These are phyloP conservation scores for Kazachstania sp. DNA, from an alignment of 1,139 yeast species.

Conservation along the genomic window DNA sequence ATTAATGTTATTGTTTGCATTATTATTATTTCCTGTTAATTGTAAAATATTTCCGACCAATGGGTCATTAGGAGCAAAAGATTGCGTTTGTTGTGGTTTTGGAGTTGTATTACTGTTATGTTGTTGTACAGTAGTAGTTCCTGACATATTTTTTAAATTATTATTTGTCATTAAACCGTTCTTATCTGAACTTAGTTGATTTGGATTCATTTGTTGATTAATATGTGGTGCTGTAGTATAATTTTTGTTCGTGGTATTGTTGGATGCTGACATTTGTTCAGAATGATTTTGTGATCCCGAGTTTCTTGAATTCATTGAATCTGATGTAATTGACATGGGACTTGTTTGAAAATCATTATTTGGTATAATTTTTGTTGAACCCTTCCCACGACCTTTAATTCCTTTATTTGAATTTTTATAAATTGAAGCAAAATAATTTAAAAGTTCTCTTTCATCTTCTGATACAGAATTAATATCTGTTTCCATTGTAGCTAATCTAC, in stretches of 20 bases:
- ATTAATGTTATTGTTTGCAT: neutral
- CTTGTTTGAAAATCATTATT: slow-evolving; percentile 5
- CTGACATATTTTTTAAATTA: no score
- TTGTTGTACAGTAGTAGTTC: no score
- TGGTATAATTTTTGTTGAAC: slow-evolving; percentile 26
- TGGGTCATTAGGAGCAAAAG: neutral
- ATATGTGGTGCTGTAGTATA: slow-evolving; percentile 1
- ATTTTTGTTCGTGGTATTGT: neutral
- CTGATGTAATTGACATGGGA: slow-evolving; percentile 3
- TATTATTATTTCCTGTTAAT: neutral
- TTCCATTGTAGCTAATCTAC: slow-evolving; percentile 49
- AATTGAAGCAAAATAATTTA: slow-evolving; percentile 68
- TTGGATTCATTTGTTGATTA: neutral
- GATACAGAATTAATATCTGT: slow-evolving; percentile 41
- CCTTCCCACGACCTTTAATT: slow-evolving; percentile 80
- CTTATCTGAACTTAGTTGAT: neutral
- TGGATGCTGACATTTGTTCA: neutral
- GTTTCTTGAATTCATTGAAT: neutral
- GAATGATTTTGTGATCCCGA: neutral
- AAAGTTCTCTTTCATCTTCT: slow-evolving; percentile 53
- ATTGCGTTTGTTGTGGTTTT: slow-evolving; percentile 3
- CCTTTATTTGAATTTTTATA: slow-evolving; percentile 88
- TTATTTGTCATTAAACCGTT: neutral
- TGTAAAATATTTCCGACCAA: neutral
- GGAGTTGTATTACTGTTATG: slow-evolving; percentile 4